A percentile compares a stretch with the other conserved stretches of the same genome.
These are phyloP conservation scores for Calonectria ilicicola DNA, from an alignment of 2,329 filamentous ascomycete genomes.

Conservation along the genomic window DNA sequence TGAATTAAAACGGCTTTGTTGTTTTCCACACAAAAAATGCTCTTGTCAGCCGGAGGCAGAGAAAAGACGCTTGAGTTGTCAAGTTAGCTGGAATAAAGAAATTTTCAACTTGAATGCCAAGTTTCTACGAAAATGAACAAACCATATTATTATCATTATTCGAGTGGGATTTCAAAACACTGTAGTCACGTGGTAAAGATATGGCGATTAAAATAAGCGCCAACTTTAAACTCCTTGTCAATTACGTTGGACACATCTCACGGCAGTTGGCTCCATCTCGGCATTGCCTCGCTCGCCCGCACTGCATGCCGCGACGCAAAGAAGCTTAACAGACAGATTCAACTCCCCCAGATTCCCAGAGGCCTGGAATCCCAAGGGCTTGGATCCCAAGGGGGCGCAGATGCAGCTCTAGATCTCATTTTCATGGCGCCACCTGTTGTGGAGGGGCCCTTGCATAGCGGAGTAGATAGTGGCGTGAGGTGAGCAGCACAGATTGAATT, in stretches of 20 bases:
- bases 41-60: too few relatives aligned
- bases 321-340: neutral
- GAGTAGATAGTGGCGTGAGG: neutral
- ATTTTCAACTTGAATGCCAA: too few relatives aligned
- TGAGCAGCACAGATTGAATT: neutral
- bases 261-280: neutral
- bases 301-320: neutral
- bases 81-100: too few relatives aligned
- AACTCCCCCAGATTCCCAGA: neutral
- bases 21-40: too few relatives aligned
- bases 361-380: neutral
- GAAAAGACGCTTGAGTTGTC: too few relatives aligned
- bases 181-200: too few relatives aligned
- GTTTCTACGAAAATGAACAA: too few relatives aligned
- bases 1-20: too few relatives aligned
- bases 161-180: too few relatives aligned
- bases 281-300: neutral
- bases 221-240: neutral
- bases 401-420: neutral
- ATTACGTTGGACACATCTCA: neutral
- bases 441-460: neutral
- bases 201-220: too few relatives aligned
- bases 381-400: neutral
- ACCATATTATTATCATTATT: too few relatives aligned
- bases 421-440: neutral